phyloP scores from a whole-genome alignment of 495 filamentous ascomycete genomes.

The Podospora comata region DNA sequence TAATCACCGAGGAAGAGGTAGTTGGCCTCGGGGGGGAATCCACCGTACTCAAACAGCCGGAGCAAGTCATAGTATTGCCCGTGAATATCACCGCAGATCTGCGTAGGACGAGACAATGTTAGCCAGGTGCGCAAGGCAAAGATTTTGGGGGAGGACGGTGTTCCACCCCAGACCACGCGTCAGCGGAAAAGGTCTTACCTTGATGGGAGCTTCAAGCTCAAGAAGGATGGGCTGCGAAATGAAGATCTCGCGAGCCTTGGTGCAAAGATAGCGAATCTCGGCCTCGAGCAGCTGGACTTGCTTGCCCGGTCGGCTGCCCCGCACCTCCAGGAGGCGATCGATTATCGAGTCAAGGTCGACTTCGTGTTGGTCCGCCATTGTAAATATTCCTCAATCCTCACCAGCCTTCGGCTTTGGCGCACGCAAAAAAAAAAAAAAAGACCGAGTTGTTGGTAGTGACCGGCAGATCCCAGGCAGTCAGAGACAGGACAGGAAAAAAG shows the following conservation, averaged over 20 bases:
- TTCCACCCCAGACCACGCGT: conserved; percentile 10
- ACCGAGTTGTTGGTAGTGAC: conserved; percentile 31
- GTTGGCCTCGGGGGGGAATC: conserved; percentile 97
- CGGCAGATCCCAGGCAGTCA: conserved; percentile 28
- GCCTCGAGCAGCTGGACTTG: conserved; percentile 96
- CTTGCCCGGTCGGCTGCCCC: conserved; percentile 96
- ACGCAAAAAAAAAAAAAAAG: conserved; percentile 15
- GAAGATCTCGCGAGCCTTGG: conserved; percentile 98
- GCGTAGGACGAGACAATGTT: conserved; percentile 15
- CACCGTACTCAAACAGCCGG: conserved; percentile 96
- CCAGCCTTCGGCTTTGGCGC: conserved; percentile 43
- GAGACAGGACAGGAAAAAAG: conserved; percentile 11
- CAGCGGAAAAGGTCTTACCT: conserved; percentile 55
- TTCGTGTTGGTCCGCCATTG: conserved; percentile 95
- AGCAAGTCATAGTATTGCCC: conserved; percentile 99
- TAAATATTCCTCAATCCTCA: conserved; percentile 35
- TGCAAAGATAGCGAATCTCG: conserved; percentile 97
- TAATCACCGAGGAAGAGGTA: conserved; percentile 99
- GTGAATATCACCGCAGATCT: conserved; percentile 99
- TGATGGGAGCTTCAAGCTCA: conserved; percentile 97
- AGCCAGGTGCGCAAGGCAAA: conserved; percentile 18
- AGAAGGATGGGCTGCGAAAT: conserved; percentile 98
- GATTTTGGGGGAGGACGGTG: conserved; percentile 22
- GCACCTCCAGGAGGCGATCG: conserved; percentile 93
- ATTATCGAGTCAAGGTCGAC: conserved; percentile 99